Base-by-base conservation (phyloP, 345 rosid genomes). In the Salix purpurea region DNA sequence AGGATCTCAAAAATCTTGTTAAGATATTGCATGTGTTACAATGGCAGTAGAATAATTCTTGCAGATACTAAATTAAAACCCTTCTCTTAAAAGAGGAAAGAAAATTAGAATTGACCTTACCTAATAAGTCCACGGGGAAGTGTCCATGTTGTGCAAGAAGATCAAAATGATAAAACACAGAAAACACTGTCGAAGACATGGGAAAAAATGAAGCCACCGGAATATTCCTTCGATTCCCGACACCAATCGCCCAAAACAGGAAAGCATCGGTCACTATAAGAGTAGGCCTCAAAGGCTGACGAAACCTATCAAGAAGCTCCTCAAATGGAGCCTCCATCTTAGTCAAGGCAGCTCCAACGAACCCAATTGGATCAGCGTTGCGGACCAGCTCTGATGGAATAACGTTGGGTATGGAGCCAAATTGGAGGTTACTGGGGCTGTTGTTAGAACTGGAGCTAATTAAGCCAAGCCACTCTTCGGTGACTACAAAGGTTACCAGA, bases 281-380 rank as follows among this genome's bases (percentile, higher is more conserved):
- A 10, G 44, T 42, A 6, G 44, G 58, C 58, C 58, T 62, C 21
- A 50, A 18, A 18, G 69, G 68, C 16, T 40, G 65, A 68, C 71
- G 32, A 32, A 76, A 18, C 65, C 56, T 32, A 40, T 81, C 83
- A 5, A 81, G 50, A 7, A 81, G 70, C 34, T 30, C 32, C 58
- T 81, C 77, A n/a, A 72, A 76, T 0, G 83, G 83, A 37, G 34
- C 74, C 46, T 79, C 78, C 78, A 83, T 69, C 50, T 83, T 76
- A 6, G 78, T 79, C 70, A 7, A 0, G 28, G 70, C 76, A 10
- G 81, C 85, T 48, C 65, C 78, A 14, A 83, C 0, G 73, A 83
- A 83, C 12, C 42, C 76, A 12, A 40, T 34, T 8, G 74, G 30
- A 26, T 83, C 58, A 15, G 28, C 54, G 12, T 68, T 65, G 5